phyloP scores from a whole-genome alignment of 2,329 filamentous ascomycete species.

The Didymosphaeria variabile region DNA sequence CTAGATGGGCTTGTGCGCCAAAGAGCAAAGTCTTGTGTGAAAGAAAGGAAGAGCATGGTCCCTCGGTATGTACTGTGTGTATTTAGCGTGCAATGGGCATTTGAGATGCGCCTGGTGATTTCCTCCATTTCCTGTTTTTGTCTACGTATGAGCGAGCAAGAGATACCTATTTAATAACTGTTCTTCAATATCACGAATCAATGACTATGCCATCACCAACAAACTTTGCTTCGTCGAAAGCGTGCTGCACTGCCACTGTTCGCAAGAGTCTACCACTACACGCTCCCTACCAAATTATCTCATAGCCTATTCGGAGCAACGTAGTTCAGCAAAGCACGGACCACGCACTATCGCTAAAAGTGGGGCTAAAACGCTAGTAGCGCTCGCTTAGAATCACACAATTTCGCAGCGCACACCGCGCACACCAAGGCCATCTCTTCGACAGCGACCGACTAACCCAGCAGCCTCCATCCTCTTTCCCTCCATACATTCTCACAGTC shows the following conservation, averaged over 20 bases:
- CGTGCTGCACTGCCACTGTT: not conserved
- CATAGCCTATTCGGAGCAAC: not conserved
- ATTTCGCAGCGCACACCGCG: slow-evolving; percentile 8
- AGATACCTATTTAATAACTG: slow-evolving; percentile 15
- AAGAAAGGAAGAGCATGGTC: not conserved
- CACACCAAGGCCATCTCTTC: slow-evolving; percentile 23
- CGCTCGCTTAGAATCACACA: slow-evolving; percentile 30
- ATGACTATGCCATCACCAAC: not conserved
- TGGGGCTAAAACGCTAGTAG: not conserved
- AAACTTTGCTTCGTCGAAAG: not conserved
- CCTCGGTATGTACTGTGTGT: not conserved
- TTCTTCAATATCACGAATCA: not conserved
- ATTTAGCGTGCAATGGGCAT: not conserved
- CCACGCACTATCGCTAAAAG: not conserved
- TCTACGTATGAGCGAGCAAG: slow-evolving; percentile 11
- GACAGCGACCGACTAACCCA: slow-evolving; percentile 44
- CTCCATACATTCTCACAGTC: slow-evolving; percentile 34
- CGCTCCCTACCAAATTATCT: not conserved
- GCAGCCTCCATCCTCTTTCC: slow-evolving; percentile 33
- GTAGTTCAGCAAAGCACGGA: not conserved
- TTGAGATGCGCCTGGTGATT: slow-evolving; percentile 4
- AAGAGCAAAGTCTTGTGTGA: not conserved
- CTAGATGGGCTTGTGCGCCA: not conserved
- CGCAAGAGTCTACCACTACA: not conserved
- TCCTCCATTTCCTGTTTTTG: not conserved